Evolutionary conservation across 1,139 yeast species (phyloP), one percentile per base, ranked within the genome.

Genomic region (Protomyces pachydermus): DNA sequence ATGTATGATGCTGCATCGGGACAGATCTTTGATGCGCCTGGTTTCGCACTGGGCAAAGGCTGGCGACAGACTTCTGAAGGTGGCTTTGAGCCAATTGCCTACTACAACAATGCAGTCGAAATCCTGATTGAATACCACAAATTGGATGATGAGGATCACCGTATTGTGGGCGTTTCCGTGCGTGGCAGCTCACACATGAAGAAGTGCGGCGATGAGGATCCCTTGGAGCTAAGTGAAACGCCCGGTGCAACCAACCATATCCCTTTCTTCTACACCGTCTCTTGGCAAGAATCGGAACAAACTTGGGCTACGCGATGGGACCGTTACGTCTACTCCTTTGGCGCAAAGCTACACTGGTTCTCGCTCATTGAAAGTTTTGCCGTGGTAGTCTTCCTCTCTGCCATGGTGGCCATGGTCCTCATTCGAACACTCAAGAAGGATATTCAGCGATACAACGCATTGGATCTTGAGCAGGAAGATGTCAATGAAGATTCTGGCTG

Each of bases 281-380:
- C 74, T 42, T 93, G 93, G 81, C 75, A 77, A 37, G 81, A 82
- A 65, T 87, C 95, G 16, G 78, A 78, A 14, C 88, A 95, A 14
- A 84, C 86, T 10, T 93, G 98, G 98, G 98, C 98, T 38, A 93
- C 98, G 1, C 85, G 99, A 78, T 93, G 99, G 99, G 98, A 93
- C 75, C 89, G 90, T 75, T 93, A 93, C 74, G 81, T 93, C 72
- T 96, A 90, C 72, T 95, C 88, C 45, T 87, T 86, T 73, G 96
- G 90, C 74, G 95, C 97, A 64, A 87, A 87, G 74, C 87, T 93
- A 71, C 98, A 93, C 77, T 91, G 98, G 98, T 88, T 90, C 73
- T 89, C 97, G 1, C 82, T 93, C 70, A 78, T 90, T 71, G 90
- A 91, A 76, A 90, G 95, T 69, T 85, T 96, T 10, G 76, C 89